These are phyloP conservation scores for Lunularia cruciata DNA, from an alignment of 225 moss, liverwort and hornwort species.

Conservation along the genomic window DNA sequence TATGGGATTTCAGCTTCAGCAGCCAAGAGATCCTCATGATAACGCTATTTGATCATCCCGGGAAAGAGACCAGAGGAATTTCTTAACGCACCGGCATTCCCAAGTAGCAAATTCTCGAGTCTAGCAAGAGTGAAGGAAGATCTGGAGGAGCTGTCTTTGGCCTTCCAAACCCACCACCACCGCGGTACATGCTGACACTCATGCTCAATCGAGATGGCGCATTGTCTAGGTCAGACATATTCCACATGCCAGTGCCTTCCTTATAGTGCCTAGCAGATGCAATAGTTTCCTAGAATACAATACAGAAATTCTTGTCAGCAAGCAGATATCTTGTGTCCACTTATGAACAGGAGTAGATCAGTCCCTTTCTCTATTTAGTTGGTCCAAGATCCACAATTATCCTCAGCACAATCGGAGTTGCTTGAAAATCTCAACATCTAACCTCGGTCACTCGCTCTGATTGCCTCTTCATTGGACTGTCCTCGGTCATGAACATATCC, in stretches of 20 bases:
- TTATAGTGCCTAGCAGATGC: conserved; percentile 85
- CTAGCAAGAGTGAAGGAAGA: conserved; percentile 88
- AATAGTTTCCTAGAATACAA: conserved; percentile 51
- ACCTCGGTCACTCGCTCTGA: conserved; percentile 78
- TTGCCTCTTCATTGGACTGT: conserved; percentile 84
- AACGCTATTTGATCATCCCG: too few relatives aligned
- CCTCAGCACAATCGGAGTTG: too few relatives aligned
- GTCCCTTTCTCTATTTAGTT: too few relatives aligned
- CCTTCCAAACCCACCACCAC: conserved; percentile 72
- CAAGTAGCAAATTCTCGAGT: conserved; percentile 93
- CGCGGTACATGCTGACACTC: conserved; percentile 99
- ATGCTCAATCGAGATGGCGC: conserved; percentile 92
- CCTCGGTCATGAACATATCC: conserved; percentile 99
- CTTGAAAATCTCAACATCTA: too few relatives aligned
- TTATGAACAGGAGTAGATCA: too few relatives aligned
- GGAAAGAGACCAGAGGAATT: neutral
- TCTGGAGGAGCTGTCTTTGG: conserved; percentile 99
- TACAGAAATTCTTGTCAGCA: conserved; percentile 6
- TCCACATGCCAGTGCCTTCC: conserved; percentile 88
- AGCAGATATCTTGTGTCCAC: neutral
- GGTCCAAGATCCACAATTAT: too few relatives aligned
- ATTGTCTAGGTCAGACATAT: conserved; percentile 65
- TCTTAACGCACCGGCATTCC: conserved; percentile 66
- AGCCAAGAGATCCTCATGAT: too few relatives aligned
- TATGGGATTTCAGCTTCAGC: too few relatives aligned